Conservation (phyloP, 2,329 filamentous ascomycete genomes). For the Fusarium sp. region DNA sequence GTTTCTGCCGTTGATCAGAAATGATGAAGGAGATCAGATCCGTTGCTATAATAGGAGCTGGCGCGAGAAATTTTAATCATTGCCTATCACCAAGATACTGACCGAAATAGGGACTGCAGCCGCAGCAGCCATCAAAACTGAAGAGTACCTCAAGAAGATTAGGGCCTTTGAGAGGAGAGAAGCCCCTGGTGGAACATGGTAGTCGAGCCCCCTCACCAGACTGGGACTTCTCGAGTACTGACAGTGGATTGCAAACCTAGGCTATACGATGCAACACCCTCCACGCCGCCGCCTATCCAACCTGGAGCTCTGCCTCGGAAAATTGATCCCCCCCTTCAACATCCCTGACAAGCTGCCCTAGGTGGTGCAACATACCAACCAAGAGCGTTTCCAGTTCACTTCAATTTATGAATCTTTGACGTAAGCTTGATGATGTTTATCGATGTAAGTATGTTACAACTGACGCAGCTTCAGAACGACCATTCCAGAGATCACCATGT, state of each 20-base stretch:
- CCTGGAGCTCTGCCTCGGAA: not conserved
- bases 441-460: too few species aligned
- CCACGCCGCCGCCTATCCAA: accelerated
- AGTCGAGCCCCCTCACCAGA: too few species aligned
- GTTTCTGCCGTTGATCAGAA: too few species aligned
- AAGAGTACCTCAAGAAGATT: not conserved
- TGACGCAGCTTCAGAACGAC: too few species aligned
- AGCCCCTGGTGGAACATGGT: not conserved
- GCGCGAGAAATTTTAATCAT: not conserved
- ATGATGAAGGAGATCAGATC: not conserved
- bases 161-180: not conserved
- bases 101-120: not conserved
- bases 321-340: not conserved
- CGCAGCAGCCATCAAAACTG: not conserved
- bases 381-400: not conserved
- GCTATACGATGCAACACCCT: not conserved
- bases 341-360: not conserved
- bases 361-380: accelerated
- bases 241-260: not conserved
- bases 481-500: too few species aligned
- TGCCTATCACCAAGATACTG: not conserved
- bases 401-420: not conserved
- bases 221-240: too few species aligned
- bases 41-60: not conserved
- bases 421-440: not conserved